These are phyloP conservation scores for Mallotus nudiflorus DNA, from an alignment of 345 rosid species.

Conservation along the genomic window DNA sequence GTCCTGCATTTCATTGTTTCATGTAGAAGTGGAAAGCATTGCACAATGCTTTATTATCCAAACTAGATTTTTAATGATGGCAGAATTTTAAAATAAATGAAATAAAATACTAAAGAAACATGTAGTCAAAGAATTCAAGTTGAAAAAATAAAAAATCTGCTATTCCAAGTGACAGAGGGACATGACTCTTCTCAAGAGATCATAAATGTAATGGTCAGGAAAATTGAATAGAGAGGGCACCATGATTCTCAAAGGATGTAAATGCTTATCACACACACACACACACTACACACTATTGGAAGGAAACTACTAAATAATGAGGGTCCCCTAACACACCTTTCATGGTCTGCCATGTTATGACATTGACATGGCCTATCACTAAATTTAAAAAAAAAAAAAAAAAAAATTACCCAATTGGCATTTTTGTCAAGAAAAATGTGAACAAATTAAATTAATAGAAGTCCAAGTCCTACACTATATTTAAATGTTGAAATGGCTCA, in stretches of 20 bases:
- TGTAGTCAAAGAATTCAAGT: conserved; percentile 1
- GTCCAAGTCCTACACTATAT: neutral
- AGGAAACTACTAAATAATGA: neutral
- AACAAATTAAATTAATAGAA: neutral
- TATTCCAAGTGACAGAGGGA: conserved; percentile 8
- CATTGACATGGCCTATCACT: neutral
- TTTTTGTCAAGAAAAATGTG: conserved; percentile 2
- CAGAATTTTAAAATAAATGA: no score
- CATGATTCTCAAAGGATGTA: neutral
- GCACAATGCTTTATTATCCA: no score
- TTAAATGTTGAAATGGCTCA: neutral
- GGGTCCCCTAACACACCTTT: neutral
- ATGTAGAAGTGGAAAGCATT: no score
- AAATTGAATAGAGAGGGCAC: conserved; percentile 39
- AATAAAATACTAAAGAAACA: neutral
- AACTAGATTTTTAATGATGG: no score
- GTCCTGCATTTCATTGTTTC: no score
- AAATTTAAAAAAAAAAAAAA: neutral
- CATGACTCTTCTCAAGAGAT: conserved; percentile 12
- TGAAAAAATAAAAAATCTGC: neutral
- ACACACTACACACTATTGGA: no score
- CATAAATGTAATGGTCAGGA: conserved; percentile 25
- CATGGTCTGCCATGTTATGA: conserved; percentile 2
- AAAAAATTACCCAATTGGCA: neutral
- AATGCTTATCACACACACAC: conserved; percentile 21